phyloP scores from a whole-genome alignment of 1,284 basidiomycete genomes.

The Kwoniella shivajii region DNA sequence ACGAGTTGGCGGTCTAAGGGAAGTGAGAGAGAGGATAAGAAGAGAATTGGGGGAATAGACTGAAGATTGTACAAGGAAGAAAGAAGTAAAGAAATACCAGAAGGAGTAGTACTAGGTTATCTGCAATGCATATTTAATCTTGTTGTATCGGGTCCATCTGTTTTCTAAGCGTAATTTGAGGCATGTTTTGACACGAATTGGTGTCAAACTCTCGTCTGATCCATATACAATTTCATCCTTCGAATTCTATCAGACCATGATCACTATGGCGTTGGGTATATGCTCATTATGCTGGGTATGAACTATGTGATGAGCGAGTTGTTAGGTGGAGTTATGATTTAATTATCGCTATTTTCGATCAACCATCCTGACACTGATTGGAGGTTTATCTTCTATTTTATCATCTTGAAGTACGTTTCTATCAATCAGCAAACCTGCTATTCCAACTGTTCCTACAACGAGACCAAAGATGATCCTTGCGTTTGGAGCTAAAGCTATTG shows the following conservation, averaged over 20 bases:
- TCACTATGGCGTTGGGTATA: not conserved
- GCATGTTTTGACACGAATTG: not conserved
- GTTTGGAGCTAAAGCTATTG: slow-evolving; percentile 11
- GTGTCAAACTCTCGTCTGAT: too few species aligned
- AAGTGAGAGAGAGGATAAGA: slow-evolving; percentile 46
- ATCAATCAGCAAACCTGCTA: slow-evolving; percentile 18
- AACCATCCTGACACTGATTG: slow-evolving; percentile 18
- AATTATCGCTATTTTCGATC: slow-evolving; percentile 8
- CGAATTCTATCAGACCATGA: not conserved
- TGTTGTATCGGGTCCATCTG: slow-evolving; percentile 6
- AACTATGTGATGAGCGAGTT: not conserved
- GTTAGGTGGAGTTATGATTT: too few species aligned
- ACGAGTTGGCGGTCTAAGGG: slow-evolving; percentile 41
- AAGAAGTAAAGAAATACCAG: not conserved
- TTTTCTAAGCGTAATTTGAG: too few species aligned
- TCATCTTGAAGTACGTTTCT: slow-evolving; percentile 15
- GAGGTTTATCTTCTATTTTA: not conserved
- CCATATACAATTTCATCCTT: too few species aligned
- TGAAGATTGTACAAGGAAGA: not conserved
- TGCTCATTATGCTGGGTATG: not conserved
- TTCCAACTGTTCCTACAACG: slow-evolving; percentile 8
- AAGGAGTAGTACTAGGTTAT: not conserved
- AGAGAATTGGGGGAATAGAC: slow-evolving; percentile 30
- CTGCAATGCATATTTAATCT: slow-evolving; percentile 2
- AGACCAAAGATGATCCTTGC: slow-evolving; percentile 16